Evolutionary conservation across 2,329 filamentous ascomycete genomes (phyloP), one percentile per base, ranked within the genome.

Genomic region (Aureobasidium sp.): DNA sequence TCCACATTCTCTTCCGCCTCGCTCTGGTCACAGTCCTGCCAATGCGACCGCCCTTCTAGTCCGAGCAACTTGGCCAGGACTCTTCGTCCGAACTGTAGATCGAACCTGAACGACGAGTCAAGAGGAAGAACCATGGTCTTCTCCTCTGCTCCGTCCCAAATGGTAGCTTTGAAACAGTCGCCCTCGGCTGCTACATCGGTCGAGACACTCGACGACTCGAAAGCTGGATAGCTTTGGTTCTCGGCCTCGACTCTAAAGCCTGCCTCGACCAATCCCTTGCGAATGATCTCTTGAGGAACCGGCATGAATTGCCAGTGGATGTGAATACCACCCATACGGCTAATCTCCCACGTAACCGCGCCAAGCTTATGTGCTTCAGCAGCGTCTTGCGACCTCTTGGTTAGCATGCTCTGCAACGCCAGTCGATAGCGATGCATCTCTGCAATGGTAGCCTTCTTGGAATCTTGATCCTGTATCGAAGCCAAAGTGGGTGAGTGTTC

Each of bases 281-380:
- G 77, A 54, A 96, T 81, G 46, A 90, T 76, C 10, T 87, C 80
- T 0, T 81, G 77, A 0, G 88, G 83, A 0, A 95, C 78, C 0
- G 94, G 90, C 31, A 97, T 77, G 66, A 95, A 88, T 74, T 99
- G 95, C 94, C 92, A 96, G 69, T 97, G 93, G 1, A 87, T 81
- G 71, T 99, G 94, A 60, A 97, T 85, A 59, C 94, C 90, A 55
- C 83, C 82, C 4, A 79, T 80, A 54, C 91, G 86, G 70, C 86
- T 93, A 67, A 99, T 92, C 74, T 97, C 94, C 85, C 90, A 99
- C 0, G 90, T 94, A 1, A 97, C 88, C 2, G 86, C 83, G 17
- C 93, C 94, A 1, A 96, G 83, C 64, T 81, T 81, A 21, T 60
- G 21, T 27, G 46, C 49, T 29, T 57, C 58, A 38, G 57, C 43